Evolutionary conservation across 768 basidiomycete genomes (phyloP), one percentile per base, ranked within the genome.

Genomic region (Pleurotus djamor): DNA sequence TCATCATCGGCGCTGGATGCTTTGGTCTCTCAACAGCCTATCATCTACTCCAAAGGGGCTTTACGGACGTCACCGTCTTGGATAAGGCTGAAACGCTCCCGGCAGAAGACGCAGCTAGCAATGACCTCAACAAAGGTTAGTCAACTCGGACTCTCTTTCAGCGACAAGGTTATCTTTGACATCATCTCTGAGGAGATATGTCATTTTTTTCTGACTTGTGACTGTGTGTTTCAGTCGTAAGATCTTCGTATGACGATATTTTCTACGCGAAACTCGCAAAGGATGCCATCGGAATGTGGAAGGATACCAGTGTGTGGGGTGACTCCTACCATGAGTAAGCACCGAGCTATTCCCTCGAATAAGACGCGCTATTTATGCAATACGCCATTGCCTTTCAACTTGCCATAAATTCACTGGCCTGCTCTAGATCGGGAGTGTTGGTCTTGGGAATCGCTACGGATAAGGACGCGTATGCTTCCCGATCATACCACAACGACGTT

Each of bases 21-120:
- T 96, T 96, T 69, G 95, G 95, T 5, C 75, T 92, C 52, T 95
- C 93, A 14, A 91, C 95, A 0, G 95, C 94, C 1, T 81, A 86
- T 64, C 86, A 92, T 68, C 84, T 96, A 54, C 76, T 96, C 51
- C 69, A 75, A 57, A 75, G 86, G 60, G 88, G 90, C 14, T 94
- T 87, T 72, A 78, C 71, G 13, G 67, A 87, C 59, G 81, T 96
- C 62, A 91, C 85, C 0, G 73, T 97, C 5, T 76, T 96, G 52
- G 95, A 96, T 68, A 81, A 87, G 62, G 83, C 91, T 5, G 66
- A 68, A 1, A 73, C 74, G 2, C 67, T 96, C 3, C 95, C 95
- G 3, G 92, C 95, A 1, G 81, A 84, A 2, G 94, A 96, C 67
- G 92, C 89, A 7, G 91, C 94, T 0, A 82, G 81, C 59, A 80